A percentile compares a stretch with the other conserved stretches of the same genome.
These are phyloP conservation scores for Codiaeum variegatum DNA, from an alignment of 441 rosid species.

Conservation along the genomic window DNA sequence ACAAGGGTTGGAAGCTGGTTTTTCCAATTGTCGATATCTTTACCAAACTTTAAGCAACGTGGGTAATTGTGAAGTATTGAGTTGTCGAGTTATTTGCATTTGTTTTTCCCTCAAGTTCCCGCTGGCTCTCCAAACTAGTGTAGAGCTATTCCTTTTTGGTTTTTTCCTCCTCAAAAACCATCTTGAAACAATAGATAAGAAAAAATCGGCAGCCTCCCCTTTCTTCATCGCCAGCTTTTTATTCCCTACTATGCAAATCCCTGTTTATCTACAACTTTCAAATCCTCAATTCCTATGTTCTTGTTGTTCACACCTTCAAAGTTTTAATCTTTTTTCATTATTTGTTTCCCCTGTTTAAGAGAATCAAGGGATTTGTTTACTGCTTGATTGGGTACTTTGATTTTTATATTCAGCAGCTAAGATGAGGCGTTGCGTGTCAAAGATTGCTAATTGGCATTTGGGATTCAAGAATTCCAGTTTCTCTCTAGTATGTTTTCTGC, in stretches of 20 bases:
- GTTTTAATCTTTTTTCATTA: not conserved
- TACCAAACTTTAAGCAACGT: too few relatives aligned
- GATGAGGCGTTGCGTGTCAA: slow-evolving; percentile 31
- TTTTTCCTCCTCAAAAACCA: not conserved
- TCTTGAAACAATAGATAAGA: not conserved
- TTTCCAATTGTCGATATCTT: too few relatives aligned
- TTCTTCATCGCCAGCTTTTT: not conserved
- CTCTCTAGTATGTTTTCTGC: slow-evolving; percentile 19
- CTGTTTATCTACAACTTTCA: not conserved
- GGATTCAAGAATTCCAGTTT: slow-evolving; percentile 22
- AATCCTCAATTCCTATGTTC: not conserved
- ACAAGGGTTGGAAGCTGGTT: too few relatives aligned
- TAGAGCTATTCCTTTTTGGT: not conserved
- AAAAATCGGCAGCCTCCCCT: not conserved
- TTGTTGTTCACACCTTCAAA: not conserved
- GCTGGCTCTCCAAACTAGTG: not conserved
- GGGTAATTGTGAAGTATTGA: too few relatives aligned
- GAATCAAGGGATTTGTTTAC: not conserved
- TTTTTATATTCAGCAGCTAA: not conserved
- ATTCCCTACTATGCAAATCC: not conserved
- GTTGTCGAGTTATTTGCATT: too few relatives aligned
- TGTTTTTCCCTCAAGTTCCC: not conserved
- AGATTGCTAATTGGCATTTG: slow-evolving; percentile 19
- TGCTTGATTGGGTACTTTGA: not conserved
- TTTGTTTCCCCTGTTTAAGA: not conserved